Base-by-base conservation (phyloP, 2,329 filamentous ascomycete species). In the Curvularia eragrostidis region DNA sequence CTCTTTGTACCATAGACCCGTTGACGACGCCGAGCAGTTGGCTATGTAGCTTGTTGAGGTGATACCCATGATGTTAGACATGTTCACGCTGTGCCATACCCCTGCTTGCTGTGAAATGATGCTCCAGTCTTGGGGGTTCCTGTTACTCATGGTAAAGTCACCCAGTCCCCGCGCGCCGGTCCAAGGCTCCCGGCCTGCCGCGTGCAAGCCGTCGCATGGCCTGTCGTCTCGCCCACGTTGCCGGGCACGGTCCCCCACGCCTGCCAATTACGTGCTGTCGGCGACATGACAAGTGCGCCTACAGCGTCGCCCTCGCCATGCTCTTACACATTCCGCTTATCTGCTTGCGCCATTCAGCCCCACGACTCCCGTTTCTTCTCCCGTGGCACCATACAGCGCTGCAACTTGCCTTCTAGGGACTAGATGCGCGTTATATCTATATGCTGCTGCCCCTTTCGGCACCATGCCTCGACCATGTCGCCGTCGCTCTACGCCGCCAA, bases 41-140 rank as follows among this genome's bases (percentile, higher is more conserved):
- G 62, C 64, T 55, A 61, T 54, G 65, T 60, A 63, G 64, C 62
- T 61, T 69, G 72, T 67, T 63, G 66, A 69, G 66, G 68, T 71
- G 71, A 74, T 74, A 74, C 71, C 71, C 71, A 70, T 70, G 67
- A 69, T 52, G 55, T 58, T 65, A 59, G 15, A 56, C 61, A 64
- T 54, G 41, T 64, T 63, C 58, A 56, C 19, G 34, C 41, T 51
- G 13, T 24, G 47, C 38, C 26, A 32, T n/a, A n/a, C n/a, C n/a
- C 44, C 46, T 42, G 41, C 44, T 48, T 48, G 48, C 42, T 47
- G 43, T 55, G 53, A 30, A 24, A 48, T 58, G 52, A 58, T 57
- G 58, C 58, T 48, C 50, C 32, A n/a, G 54, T 57, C 39, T 12
- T 48, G 43, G 4, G 56, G 41, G 53, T 68, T 70, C 55, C 61